A percentile compares a stretch with the other conserved stretches of the same genome.
Conservation (phyloP, 495 filamentous ascomycete species). For the Aspergillus funiculosus region DNA sequence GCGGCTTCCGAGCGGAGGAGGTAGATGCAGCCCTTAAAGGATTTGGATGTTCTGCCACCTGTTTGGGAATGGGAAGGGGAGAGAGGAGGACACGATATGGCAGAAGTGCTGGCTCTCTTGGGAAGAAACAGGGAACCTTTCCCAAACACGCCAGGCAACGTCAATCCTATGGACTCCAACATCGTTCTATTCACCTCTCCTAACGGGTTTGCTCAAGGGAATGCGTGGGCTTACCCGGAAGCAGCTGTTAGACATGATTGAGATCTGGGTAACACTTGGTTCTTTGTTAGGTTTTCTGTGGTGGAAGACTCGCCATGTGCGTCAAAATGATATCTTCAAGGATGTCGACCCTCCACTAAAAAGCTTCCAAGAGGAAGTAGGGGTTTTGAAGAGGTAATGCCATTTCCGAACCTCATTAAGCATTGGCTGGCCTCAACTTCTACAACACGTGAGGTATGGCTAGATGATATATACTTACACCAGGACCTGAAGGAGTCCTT, state of each 20-base stretch:
- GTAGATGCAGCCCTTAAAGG: constrained; percentile 12
- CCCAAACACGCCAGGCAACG: neutral
- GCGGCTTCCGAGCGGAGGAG: neutral
- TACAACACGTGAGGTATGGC: no score
- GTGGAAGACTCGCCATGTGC: constrained; percentile 5
- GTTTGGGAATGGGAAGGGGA: constrained; percentile 9
- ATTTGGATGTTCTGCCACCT: constrained; percentile 15
- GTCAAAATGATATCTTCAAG: constrained; percentile 5
- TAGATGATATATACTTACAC: no score
- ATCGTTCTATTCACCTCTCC: constrained; percentile 10
- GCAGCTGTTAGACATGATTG: constrained; percentile 12
- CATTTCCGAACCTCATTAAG: no score
- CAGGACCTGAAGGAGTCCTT: no score
- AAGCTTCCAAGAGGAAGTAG: neutral
- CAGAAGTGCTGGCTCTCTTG: constrained; percentile 12
- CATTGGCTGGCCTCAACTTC: no score
- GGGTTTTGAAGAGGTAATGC: neutral
- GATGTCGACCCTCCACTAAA: neutral
- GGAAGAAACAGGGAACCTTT: neutral
- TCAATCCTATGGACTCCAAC: constrained; percentile 9
- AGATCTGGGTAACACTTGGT: constrained; percentile 11
- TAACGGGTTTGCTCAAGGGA: constrained; percentile 8
- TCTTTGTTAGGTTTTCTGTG: constrained; percentile 7
- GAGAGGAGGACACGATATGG: constrained; percentile 6
- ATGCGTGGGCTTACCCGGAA: constrained; percentile 1